Base-by-base conservation (phyloP, 768 basidiomycete genomes). In the Mycena pura region DNA sequence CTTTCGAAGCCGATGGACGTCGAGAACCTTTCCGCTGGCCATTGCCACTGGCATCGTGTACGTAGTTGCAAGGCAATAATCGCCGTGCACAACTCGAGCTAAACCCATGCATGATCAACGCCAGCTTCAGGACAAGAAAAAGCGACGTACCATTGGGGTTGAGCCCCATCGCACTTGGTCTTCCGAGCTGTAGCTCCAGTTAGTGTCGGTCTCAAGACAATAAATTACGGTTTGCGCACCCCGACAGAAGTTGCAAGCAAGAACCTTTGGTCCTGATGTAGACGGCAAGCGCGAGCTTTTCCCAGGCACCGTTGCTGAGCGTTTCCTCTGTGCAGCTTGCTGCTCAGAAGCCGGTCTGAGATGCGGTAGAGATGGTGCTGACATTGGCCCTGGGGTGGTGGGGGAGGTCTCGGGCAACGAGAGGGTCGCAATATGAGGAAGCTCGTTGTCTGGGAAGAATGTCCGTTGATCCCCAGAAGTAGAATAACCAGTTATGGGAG, bases 161-260 rank as follows among this genome's bases (percentile, higher is more conserved):
- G 91, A n/a, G 82, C 89, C 38, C 92, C 92, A 73, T 94, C 92
- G 68, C 92, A 94, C 72, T 92, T 89, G 19, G 92, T 94, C 78
- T 94, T 94, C 60, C 92, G 92, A 32, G 92, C 92, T 93, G 27
- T 36, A 24, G 29, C 13, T 24, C 32, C 15, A 47, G 24, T 57
- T 29, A 57, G 39, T 50, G 21, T 14, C 17, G 5, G 63, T 39
- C 51, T 56, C 31, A 25, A 43, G 36, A 2, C 10, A 9, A 48
- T n/a, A n/a, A n/a, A n/a, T n/a, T n/a, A 31, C 19, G 39, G 13
- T 24, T 28, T 7, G 22, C 9, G 56, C 69, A 93, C 92, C 91
- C 80, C 92, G 84, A 75, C 92, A 94, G 72, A 92, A 92, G 74
- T 93, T 92, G 76, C 92, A 94, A 15, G 92, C 92, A 22, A 94